Percentiles rank a stretch among this genome's conserved stretches.
Evolutionary conservation across 1,139 yeast genomes (phyloP).

Genomic region (Taphrina confusa): DNA sequence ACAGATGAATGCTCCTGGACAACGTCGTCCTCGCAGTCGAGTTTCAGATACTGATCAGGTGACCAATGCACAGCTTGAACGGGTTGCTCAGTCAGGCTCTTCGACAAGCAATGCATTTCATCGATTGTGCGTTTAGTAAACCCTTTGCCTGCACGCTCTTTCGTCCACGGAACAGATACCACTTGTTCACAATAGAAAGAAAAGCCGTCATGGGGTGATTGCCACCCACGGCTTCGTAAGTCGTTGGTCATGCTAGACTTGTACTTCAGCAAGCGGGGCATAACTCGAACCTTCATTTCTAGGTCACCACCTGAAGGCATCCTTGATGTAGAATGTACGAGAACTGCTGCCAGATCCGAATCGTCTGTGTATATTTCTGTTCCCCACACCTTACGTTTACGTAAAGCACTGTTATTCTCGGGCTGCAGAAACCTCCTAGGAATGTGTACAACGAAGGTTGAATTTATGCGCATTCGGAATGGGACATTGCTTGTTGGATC

Average conservation of each 20-base stretch:
- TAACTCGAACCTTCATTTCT: conserved; percentile 61
- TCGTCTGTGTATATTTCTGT: conserved; percentile 91
- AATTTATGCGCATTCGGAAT: conserved; percentile 9
- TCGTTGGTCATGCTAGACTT: conserved; percentile 66
- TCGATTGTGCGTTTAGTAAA: conserved; percentile 10
- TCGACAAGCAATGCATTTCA: conserved; percentile 4
- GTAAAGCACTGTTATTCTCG: conserved; percentile 23
- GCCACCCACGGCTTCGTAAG: conserved; percentile 74
- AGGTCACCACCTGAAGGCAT: conserved; percentile 51
- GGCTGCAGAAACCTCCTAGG: conserved; percentile 17
- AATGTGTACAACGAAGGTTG: conserved; percentile 6
- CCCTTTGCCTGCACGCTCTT: conserved; percentile 23
- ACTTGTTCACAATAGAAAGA: conserved; percentile 56
- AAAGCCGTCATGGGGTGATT: conserved; percentile 65
- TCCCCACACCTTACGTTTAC: conserved; percentile 75
- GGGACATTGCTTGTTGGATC: conserved; percentile 16
- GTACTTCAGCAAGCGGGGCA: conserved; percentile 68
- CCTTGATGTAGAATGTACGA: conserved; percentile 57
- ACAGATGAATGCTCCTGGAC: neutral
- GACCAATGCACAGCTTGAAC: conserved; percentile 12
- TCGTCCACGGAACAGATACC: conserved; percentile 6
- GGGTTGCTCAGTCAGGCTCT: neutral
- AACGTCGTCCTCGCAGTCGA: neutral
- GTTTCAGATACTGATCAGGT: conserved; percentile 1
- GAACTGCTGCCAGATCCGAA: conserved; percentile 73